Evolutionary conservation across 2,329 filamentous ascomycete species (phyloP), one percentile per base, ranked within the genome.

Genomic region (Samsoniella hepiali): DNA sequence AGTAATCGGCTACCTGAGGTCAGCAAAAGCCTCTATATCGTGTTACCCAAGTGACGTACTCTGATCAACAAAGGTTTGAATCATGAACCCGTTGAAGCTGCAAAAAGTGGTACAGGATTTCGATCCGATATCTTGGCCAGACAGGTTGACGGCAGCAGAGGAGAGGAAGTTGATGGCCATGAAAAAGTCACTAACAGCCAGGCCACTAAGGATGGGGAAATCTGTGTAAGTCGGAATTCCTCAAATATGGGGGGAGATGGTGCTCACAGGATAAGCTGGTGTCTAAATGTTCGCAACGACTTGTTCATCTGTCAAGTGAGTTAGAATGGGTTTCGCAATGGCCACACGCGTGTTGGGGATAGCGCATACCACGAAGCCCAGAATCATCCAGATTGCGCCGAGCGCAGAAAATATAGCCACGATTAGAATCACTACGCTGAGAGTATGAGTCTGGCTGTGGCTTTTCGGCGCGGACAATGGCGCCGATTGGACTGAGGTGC

Each of bases 31-130:
- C 10, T 8, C n/a, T 3, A 31, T 27, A 36, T 17, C 8, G 7
- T 58, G 2, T 11, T 3, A 4, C 7, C 5, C 29, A n/a, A 22
- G 11, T 0, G 4, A 51, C 57, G 29, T 40, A 60, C 57, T 79
- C 65, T 79, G 77, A 1, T 78, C 72, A 34, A 79, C 77, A 59
- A 79, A 79, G 2, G 77, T 67, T 63, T 79, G 76, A 2, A 75
- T 75, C 70, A 77, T 72, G 67, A 77, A 79, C 6, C 77, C 77
- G 67, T 79, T 78, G 63, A 75, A 75, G 62, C 66, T 73, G 65
- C 77, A 79, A 64, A 77, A 76, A 5, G 32, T 51, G 38, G 60
- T 59, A 70, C 69, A 44, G 72, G 69, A 17, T 67, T 53, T 1
- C 69, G 69, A 22, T 65, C 70, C 72, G 32, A 79, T 72, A 45